A percentile compares a stretch with the other conserved stretches of the same genome.
Conservation (phyloP, 2,329 filamentous ascomycete species). For the Triangularia verruculosa region DNA sequence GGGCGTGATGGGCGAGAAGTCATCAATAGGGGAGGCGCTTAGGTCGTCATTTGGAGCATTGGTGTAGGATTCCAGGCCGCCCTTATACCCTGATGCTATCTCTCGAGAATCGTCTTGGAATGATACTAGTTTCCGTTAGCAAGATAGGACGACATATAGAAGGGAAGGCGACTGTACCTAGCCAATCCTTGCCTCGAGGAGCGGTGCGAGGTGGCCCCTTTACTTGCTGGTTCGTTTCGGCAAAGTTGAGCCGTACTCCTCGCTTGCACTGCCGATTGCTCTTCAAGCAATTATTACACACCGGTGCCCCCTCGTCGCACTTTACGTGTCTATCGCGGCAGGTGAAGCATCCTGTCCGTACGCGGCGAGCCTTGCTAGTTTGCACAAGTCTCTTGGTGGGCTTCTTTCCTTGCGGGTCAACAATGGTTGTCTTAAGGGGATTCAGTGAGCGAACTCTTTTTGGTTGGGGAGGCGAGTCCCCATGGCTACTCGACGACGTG, state of each 20-base stretch:
- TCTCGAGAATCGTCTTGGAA: slow-evolving; percentile 87
- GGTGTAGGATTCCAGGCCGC: slow-evolving; percentile 72
- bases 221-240: slow-evolving; percentile 66
- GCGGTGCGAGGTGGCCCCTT: slow-evolving; percentile 61
- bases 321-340: slow-evolving; percentile 88
- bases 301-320: slow-evolving; percentile 71
- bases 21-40: neutral
- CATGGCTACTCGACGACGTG: slow-evolving; percentile 28
- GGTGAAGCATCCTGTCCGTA: slow-evolving; percentile 86
- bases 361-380: slow-evolving; percentile 69
- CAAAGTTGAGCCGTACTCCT: slow-evolving; percentile 85
- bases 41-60: neutral
- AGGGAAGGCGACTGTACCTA: too few species aligned
- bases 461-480: neutral
- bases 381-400: slow-evolving; percentile 14
- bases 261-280: slow-evolving; percentile 82
- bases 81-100: slow-evolving; percentile 87
- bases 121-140: slow-evolving; percentile 47
- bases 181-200: slow-evolving; percentile 62
- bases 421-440: neutral
- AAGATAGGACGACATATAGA: too few species aligned
- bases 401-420: neutral
- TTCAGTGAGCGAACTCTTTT: neutral
- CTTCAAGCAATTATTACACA: slow-evolving; percentile 78
- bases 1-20: neutral